Percentiles rank a stretch among this genome's conserved stretches.
Evolutionary conservation across 371 early-diverging fungal species (phyloP).

Genomic region (Enterospora canceri): DNA sequence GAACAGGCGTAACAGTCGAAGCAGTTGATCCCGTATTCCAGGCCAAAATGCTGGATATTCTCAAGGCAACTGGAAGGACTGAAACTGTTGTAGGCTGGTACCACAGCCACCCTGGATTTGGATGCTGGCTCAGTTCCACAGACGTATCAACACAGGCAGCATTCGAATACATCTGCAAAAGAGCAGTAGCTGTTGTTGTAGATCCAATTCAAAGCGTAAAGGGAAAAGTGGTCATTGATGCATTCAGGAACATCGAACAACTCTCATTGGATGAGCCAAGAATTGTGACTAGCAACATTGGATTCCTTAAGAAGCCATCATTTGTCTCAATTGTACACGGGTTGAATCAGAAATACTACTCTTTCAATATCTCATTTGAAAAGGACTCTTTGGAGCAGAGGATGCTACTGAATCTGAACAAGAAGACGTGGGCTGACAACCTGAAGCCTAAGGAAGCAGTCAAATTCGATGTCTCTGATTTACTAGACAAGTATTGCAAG

Average conservation of each 20-base stretch:
- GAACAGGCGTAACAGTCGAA: slow-evolving; percentile 96
- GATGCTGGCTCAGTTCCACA: slow-evolving; percentile 97
- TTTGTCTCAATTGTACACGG: slow-evolving; percentile 93
- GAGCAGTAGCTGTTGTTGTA: slow-evolving; percentile 96
- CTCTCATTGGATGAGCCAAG: slow-evolving; percentile 88
- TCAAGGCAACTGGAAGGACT: slow-evolving; percentile 89
- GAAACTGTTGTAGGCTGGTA: slow-evolving; percentile 99
- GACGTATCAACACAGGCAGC: slow-evolving; percentile 93
- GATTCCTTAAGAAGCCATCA: slow-evolving; percentile 91
- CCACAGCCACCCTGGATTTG: slow-evolving; percentile 99
- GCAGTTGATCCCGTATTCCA: slow-evolving; percentile 98
- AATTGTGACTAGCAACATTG: slow-evolving; percentile 94
- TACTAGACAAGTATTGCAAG: slow-evolving; percentile 45
- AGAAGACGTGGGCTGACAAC: slow-evolving; percentile 95
- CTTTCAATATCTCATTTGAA: slow-evolving; percentile 90
- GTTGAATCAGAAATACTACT: slow-evolving; percentile 94
- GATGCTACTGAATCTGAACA: slow-evolving; percentile 92
- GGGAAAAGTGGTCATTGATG: slow-evolving; percentile 99
- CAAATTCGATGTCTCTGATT: slow-evolving; percentile 58
- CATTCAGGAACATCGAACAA: slow-evolving; percentile 87
- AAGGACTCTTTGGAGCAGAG: slow-evolving; percentile 94
- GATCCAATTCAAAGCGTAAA: slow-evolving; percentile 99
- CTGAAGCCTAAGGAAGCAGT: slow-evolving; percentile 70
- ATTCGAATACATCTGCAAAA: slow-evolving; percentile 82
- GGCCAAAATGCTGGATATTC: slow-evolving; percentile 98